Base-by-base conservation (phyloP, 1,139 yeast genomes). In the Citeromyces hawaiiensis region DNA sequence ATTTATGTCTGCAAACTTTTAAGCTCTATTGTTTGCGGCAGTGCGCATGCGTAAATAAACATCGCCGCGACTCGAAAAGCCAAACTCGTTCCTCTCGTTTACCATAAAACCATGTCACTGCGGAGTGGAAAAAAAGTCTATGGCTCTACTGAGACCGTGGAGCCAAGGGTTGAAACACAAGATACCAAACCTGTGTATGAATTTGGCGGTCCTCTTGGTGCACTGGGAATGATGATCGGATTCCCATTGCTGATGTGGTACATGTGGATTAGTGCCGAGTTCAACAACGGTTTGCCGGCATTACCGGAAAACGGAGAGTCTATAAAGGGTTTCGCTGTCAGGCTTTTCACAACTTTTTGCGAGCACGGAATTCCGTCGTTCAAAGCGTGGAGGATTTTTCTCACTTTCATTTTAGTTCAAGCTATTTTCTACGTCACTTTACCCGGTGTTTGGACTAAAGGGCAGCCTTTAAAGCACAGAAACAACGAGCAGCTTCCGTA, bases 151-250 rank as follows among this genome's bases (percentile, higher is more conserved):
- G 38, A 36, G 23, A 17, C 16, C 8, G n/a, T 13, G 8, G 15
- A 19, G 33, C 23, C 35, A 36, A 63, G 59, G 37, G 57, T 17
- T 4, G 17, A 5, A 3, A 4, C 15, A 13, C 34, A 30, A 7
- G 34, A 30, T 9, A 9, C 34, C 8, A 30, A 66, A 39, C 59
- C 63, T 37, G 88, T 79, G 53, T 85, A 75, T 63, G 98, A 91
- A 52, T 91, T 91, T 54, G 98, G 98, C 40, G 98, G 97, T 0
- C 83, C 94, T 17, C 57, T 68, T n/a, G 98, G 98, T 40, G 96
- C 86, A 36, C 44, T 78, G 15, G 87, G 91, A n/a, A 88, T 91
- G 96, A 76, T 91, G 78, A 55, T 73, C 38, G 94, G 94, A 2
- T 93, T 91, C 64, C 98, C 98, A 4, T 56, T 80, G 40, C 68